Conservation (phyloP, 805 yeast genomes). For the Schizosaccharomyces lindneri region DNA sequence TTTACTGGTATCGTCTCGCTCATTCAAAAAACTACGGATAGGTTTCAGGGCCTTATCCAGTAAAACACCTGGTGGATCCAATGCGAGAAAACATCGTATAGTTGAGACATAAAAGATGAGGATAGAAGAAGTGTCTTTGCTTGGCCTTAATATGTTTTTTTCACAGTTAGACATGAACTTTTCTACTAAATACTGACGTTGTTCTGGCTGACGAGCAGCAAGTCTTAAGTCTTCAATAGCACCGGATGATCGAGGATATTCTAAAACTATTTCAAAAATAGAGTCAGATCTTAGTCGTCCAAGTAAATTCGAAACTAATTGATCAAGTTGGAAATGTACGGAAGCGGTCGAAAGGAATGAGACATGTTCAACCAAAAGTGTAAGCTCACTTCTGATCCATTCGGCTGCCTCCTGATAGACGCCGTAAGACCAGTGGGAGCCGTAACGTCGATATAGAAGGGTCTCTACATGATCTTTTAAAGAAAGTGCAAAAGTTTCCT, state of each 20-base stretch:
- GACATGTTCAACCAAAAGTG: background rate
- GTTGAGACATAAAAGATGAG: constrained; percentile 45
- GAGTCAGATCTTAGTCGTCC: background rate
- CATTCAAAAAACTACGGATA: constrained; percentile 42
- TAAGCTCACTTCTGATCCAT: background rate
- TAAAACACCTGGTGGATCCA: constrained; percentile 76
- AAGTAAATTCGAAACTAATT: background rate
- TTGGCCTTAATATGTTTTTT: constrained; percentile 39
- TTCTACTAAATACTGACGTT: constrained; percentile 27
- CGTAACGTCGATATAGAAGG: background rate
- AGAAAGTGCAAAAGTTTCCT: background rate
- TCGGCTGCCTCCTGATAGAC: background rate
- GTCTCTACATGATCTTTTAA: background rate
- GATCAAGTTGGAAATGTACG: background rate
- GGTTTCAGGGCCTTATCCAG: constrained; percentile 58
- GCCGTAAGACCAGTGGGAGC: background rate
- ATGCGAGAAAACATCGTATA: constrained; percentile 38
- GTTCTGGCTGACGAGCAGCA: constrained; percentile 23
- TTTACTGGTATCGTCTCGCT: constrained; percentile 47
- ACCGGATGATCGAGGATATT: background rate
- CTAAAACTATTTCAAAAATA: background rate
- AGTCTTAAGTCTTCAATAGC: constrained; percentile 5
- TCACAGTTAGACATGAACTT: constrained; percentile 18
- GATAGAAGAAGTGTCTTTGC: constrained; percentile 52
- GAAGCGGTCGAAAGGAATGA: background rate